phyloP scores from a whole-genome alignment of 331 rosid species.

The Saraca asoca region DNA sequence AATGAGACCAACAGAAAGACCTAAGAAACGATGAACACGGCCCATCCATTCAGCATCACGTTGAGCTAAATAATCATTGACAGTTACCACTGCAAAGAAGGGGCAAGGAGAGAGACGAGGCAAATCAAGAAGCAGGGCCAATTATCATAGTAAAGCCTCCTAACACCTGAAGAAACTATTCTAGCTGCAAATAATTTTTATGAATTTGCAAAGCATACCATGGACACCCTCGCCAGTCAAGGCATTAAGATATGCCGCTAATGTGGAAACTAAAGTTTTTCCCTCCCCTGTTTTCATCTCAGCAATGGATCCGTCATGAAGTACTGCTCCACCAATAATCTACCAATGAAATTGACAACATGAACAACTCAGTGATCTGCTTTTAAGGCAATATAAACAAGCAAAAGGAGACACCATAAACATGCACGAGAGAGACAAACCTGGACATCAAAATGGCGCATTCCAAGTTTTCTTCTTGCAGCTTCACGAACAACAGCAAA shows the following conservation, averaged over 20 bases:
- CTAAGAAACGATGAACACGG: conserved; percentile 87
- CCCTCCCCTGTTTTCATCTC: conserved; percentile 99
- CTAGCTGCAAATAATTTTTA: conserved; percentile 15
- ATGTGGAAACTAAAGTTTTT: conserved; percentile 87
- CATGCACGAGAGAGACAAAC: conserved; percentile 38
- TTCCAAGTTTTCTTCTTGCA: conserved; percentile 85
- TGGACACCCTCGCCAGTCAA: conserved; percentile 92
- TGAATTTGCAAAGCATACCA: conserved; percentile 47
- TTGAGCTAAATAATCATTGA: conserved; percentile 96
- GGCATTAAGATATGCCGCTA: conserved; percentile 95
- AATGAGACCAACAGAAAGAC: conserved; percentile 92
- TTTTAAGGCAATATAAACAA: conserved; percentile 6
- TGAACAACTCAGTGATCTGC: conserved; percentile 8
- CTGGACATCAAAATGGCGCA: conserved; percentile 99
- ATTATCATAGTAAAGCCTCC: conserved; percentile 23
- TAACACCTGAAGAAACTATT: conserved; percentile 12
- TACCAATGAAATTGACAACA: conserved; percentile 40
- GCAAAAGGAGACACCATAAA: neutral
- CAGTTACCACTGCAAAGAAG: conserved; percentile 74
- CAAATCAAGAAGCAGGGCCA: conserved; percentile 17
- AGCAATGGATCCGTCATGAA: conserved; percentile 96
- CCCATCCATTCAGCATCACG: conserved; percentile 99
- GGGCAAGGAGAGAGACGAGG: conserved; percentile 5
- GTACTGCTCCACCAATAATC: conserved; percentile 98
- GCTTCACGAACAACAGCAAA: conserved; percentile 99